phyloP scores from a whole-genome alignment of 2,329 filamentous ascomycete species.

The Pseudogymnoascus pannorum region DNA sequence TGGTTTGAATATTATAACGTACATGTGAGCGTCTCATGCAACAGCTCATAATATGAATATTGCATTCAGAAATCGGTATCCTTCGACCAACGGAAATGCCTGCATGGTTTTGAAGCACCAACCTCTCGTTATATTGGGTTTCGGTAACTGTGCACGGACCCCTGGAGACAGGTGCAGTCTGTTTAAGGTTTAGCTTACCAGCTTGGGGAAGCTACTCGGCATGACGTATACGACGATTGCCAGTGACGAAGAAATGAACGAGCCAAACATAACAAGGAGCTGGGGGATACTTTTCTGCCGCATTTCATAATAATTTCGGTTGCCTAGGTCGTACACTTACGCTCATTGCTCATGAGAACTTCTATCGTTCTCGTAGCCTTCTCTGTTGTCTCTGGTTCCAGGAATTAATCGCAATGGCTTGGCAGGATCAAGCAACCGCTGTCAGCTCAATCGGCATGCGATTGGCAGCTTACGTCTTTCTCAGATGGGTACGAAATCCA shows the following conservation, averaged over 20 bases:
- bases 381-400: neutral
- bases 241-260: neutral
- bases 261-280: neutral
- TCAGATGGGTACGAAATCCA: slow-evolving; percentile 49
- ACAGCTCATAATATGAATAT: too few species aligned
- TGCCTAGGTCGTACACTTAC: neutral
- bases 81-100: too few species aligned
- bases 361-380: neutral
- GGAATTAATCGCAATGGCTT: slow-evolving; percentile 12
- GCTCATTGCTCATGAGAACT: neutral
- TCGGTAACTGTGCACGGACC: neutral
- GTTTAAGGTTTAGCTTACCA: slow-evolving; percentile 3
- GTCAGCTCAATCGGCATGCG: slow-evolving; percentile 44
- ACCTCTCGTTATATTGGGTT: too few species aligned
- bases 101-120: too few species aligned
- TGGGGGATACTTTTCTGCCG: neutral
- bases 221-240: slow-evolving; percentile 1
- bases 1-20: neutral
- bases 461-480: slow-evolving; percentile 46
- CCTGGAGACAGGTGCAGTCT: neutral
- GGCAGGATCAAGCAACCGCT: slow-evolving; percentile 23
- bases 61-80: too few species aligned
- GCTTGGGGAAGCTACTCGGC: neutral
- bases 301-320: neutral
- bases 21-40: too few species aligned